Percentiles rank a stretch among this genome's conserved stretches.
Evolutionary conservation across 805 yeast species (phyloP).

Genomic region (Kregervanrija pseudodelftensis): DNA sequence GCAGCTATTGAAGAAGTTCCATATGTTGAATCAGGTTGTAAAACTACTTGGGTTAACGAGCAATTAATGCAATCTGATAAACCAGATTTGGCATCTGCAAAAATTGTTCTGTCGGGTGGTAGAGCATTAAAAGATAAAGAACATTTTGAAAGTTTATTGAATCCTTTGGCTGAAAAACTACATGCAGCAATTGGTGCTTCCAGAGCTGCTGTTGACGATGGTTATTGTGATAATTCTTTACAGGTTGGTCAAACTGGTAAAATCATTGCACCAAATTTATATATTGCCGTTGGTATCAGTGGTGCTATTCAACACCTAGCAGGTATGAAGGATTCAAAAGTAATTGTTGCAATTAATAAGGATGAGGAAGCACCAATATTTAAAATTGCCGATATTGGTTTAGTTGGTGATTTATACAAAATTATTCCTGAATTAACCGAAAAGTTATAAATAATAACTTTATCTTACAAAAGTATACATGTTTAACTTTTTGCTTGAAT

Average conservation of each 20-base stretch:
- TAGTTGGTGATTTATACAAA: slow-evolving; percentile 83
- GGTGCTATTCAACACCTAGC: slow-evolving; percentile 99
- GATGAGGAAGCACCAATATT: slow-evolving; percentile 93
- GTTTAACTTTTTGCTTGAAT: no score
- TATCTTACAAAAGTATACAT: no score
- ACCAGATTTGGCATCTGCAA: slow-evolving; percentile 85
- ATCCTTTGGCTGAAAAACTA: slow-evolving; percentile 77
- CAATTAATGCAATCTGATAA: slow-evolving; percentile 70
- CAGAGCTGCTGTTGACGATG: slow-evolving; percentile 96
- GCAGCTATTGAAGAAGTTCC: slow-evolving; percentile 43
- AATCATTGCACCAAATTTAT: slow-evolving; percentile 92
- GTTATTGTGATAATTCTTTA: slow-evolving; percentile 89
- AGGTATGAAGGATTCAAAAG: slow-evolving; percentile 95
- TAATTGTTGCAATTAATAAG: slow-evolving; percentile 89
- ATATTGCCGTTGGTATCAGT: slow-evolving; percentile 87
- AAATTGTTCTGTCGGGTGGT: slow-evolving; percentile 83
- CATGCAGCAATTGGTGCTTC: slow-evolving; percentile 96
- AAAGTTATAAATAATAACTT: slow-evolving; percentile 38
- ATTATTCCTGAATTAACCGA: slow-evolving; percentile 85
- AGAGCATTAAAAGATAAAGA: slow-evolving; percentile 89
- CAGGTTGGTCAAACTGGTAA: slow-evolving; percentile 99
- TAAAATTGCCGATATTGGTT: slow-evolving; percentile 81
- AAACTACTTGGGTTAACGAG: slow-evolving; percentile 67
- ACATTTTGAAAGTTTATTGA: slow-evolving; percentile 66
- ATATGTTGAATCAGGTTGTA: slow-evolving; percentile 29